phyloP scores from a whole-genome alignment of 495 filamentous ascomycete genomes.

The Tuber melanosporum region DNA sequence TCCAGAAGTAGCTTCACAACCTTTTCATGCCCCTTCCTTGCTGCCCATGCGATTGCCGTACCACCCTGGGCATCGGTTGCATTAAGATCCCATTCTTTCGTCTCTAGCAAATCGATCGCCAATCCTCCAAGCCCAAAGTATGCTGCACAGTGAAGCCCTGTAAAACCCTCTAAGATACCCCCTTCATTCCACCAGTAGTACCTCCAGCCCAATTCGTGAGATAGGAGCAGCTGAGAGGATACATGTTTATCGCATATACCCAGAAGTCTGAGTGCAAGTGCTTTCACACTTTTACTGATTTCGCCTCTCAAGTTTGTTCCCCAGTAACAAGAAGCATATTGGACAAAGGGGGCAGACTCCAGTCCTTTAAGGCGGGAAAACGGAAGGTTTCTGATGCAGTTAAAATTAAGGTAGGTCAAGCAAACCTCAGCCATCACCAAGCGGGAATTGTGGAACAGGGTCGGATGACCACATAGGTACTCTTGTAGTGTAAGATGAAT shows the following conservation, averaged over 20 bases:
- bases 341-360: background rate
- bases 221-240: background rate
- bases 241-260: background rate
- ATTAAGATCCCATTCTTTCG: background rate
- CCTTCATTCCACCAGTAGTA: background rate
- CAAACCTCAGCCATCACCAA: background rate
- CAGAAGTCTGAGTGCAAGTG: background rate
- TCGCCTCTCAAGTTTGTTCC: background rate
- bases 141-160: background rate
- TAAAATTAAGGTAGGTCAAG: background rate
- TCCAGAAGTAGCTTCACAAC: conserved; percentile 15
- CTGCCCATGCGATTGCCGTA: background rate
- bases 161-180: background rate
- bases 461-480: background rate
- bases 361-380: background rate
- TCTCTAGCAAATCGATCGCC: background rate
- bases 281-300: background rate
- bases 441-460: background rate
- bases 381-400: background rate
- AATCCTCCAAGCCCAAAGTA: background rate
- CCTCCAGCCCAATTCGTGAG: no score
- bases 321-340: background rate
- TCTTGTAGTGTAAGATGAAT: background rate
- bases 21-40: background rate
- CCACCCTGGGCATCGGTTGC: background rate